phyloP scores from a whole-genome alignment of 345 rosid species.

The Acer yangbiense region DNA sequence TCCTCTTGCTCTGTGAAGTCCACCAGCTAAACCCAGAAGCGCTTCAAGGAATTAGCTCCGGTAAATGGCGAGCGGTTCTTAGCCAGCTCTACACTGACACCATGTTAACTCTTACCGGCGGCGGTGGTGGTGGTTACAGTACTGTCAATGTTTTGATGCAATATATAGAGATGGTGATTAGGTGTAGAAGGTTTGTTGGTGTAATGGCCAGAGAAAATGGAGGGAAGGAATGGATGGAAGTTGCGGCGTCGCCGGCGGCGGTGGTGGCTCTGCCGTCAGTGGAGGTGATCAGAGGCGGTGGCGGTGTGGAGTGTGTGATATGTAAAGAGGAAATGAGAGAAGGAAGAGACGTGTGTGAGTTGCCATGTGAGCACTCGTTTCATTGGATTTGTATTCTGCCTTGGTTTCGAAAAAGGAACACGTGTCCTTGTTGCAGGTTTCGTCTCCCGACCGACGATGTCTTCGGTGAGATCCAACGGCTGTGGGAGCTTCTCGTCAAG shows the following conservation, averaged over 20 bases:
- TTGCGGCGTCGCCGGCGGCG: conserved; percentile 57
- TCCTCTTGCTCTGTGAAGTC: conserved; percentile 79
- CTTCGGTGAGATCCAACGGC: conserved; percentile 75
- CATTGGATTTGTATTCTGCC: conserved; percentile 91
- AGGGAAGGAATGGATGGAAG: conserved; percentile 43
- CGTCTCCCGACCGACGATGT: conserved; percentile 86
- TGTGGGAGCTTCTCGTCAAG: conserved; percentile 62
- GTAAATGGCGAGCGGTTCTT: conserved; percentile 61
- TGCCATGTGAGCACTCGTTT: conserved; percentile 87
- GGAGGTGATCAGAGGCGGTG: conserved; percentile 38
- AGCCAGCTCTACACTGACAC: conserved; percentile 26
- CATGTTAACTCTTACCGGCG: conserved; percentile 40
- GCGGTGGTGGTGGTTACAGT: conserved; percentile 43
- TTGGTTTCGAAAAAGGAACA: conserved; percentile 81
- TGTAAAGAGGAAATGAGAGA: conserved; percentile 82
- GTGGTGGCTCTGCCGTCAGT: conserved; percentile 71
- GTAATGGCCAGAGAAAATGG: conserved; percentile 35
- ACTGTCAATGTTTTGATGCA: conserved; percentile 66
- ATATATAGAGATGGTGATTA: conserved; percentile 56
- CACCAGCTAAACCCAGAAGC: conserved; percentile 61
- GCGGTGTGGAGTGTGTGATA: conserved; percentile 63
- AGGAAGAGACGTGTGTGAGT: conserved; percentile 79
- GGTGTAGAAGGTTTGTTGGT: conserved; percentile 63
- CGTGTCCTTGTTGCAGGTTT: conserved; percentile 90
- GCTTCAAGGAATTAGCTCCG: conserved; percentile 38